phyloP scores from a whole-genome alignment of 2,329 filamentous ascomycete genomes.

The Botryosphaeria agaves region DNA sequence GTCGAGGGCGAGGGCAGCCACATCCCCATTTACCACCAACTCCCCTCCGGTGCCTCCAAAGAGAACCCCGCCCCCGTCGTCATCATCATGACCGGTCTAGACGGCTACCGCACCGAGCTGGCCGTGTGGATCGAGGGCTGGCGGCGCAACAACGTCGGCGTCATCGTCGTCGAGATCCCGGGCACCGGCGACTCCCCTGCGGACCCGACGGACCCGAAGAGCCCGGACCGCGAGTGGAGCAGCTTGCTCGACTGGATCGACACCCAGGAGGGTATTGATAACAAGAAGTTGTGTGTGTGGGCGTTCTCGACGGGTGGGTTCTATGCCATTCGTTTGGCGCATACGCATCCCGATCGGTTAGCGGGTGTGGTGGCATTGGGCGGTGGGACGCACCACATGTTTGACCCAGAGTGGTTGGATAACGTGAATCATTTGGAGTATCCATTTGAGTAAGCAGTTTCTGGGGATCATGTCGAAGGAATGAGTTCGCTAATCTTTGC shows the following conservation, averaged over 20 bases:
- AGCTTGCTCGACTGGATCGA: slow-evolving; percentile 38
- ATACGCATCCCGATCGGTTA: slow-evolving; percentile 36
- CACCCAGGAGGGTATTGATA: slow-evolving; percentile 28
- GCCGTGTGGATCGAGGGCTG: slow-evolving; percentile 34
- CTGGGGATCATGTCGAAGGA: background rate
- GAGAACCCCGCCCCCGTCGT: slow-evolving; percentile 31
- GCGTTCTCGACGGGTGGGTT: slow-evolving; percentile 41
- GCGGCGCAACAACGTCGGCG: slow-evolving; percentile 30
- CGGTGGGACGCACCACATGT: slow-evolving; percentile 42
- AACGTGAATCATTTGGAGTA: slow-evolving; percentile 39
- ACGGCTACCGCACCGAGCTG: slow-evolving; percentile 41
- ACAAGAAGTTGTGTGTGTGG: slow-evolving; percentile 32
- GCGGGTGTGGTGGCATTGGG: slow-evolving; percentile 35
- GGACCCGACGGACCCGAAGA: slow-evolving; percentile 23
- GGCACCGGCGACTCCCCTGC: slow-evolving; percentile 41
- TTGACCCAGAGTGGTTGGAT: slow-evolving; percentile 35
- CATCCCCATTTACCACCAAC: slow-evolving; percentile 49
- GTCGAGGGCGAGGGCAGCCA: slow-evolving; percentile 31
- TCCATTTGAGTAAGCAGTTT: slow-evolving; percentile 32
- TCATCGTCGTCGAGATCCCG: slow-evolving; percentile 36
- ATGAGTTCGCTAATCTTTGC: background rate
- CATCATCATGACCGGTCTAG: slow-evolving; percentile 39
- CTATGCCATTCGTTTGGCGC: slow-evolving; percentile 38
- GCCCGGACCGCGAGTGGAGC: slow-evolving; percentile 35
- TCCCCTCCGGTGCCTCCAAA: slow-evolving; percentile 30